Conservation (phyloP, 2,329 filamentous ascomycete species). For the Cryphonectria radicalis region DNA sequence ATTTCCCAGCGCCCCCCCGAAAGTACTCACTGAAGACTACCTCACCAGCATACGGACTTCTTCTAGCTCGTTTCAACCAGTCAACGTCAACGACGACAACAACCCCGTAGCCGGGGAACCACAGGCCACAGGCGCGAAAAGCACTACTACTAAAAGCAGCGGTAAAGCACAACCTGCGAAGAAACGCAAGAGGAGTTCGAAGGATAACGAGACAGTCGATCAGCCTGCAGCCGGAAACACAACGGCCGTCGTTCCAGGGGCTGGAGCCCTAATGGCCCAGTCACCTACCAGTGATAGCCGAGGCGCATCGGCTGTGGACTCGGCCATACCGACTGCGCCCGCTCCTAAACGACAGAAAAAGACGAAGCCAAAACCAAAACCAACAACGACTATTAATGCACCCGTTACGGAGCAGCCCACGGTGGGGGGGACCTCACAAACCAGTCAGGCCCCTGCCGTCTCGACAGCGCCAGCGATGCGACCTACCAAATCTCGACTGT, state of each 20-base stretch:
- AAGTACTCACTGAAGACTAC: constrained; percentile 19
- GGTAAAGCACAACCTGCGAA: constrained; percentile 25
- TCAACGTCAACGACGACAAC: constrained; percentile 10
- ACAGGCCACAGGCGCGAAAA: constrained; percentile 8
- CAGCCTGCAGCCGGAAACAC: not conserved
- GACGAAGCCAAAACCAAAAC: constrained; percentile 31
- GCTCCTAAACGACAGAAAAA: constrained; percentile 45
- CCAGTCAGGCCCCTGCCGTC: constrained; percentile 13
- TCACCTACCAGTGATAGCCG: constrained; percentile 11
- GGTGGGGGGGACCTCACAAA: constrained; percentile 13
- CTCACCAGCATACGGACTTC: not conserved
- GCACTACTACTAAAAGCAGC: not conserved
- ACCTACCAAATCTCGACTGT: constrained; percentile 22
- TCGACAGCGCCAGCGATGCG: constrained; percentile 16
- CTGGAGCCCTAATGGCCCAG: constrained; percentile 10
- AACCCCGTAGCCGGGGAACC: not conserved
- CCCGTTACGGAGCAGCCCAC: constrained; percentile 21
- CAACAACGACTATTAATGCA: constrained; percentile 28
- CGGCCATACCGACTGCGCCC: constrained; percentile 34
- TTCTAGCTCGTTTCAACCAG: constrained; percentile 25
- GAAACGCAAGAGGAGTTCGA: constrained; percentile 41
- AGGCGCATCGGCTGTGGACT: constrained; percentile 25
- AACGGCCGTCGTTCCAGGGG: not conserved
- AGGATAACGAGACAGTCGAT: constrained; percentile 27
- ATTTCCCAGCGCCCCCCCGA: constrained; percentile 20